Conservation (phyloP, 1,284 basidiomycete genomes). For the Pseudozyma sp. region DNA sequence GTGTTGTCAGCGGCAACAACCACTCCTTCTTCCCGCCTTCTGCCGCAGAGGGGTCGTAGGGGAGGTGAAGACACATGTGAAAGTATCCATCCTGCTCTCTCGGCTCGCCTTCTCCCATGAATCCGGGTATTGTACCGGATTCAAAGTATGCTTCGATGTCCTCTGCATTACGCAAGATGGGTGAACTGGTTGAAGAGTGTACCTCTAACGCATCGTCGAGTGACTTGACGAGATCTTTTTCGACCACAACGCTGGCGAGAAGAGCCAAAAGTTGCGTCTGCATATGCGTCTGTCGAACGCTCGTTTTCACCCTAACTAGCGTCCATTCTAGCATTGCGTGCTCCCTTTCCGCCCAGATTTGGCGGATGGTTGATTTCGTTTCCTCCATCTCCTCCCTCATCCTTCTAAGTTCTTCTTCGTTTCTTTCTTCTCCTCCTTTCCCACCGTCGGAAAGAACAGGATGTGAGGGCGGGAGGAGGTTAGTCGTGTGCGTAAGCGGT, state of each 20-base stretch:
- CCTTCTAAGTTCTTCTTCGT: conserved; percentile 12
- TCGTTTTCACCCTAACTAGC: conserved; percentile 41
- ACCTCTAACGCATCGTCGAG: conserved; percentile 13
- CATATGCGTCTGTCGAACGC: conserved; percentile 56
- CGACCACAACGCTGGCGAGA: neutral
- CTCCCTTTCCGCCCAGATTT: conserved; percentile 30
- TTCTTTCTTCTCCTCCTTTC: conserved; percentile 4
- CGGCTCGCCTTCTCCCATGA: neutral
- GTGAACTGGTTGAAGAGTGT: neutral
- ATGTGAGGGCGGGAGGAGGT: conserved; percentile 18
- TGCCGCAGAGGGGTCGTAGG: too few species aligned
- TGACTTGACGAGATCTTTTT: neutral
- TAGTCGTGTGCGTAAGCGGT: conserved; percentile 52
- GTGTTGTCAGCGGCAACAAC: conserved; percentile 20
- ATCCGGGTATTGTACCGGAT: neutral
- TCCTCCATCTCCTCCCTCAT: conserved; percentile 39
- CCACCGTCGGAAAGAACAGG: neutral
- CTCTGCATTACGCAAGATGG: neutral
- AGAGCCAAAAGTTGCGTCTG: conserved; percentile 62
- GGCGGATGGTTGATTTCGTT: conserved; percentile 26
- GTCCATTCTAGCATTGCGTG: conserved; percentile 39
- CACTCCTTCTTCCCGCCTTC: conserved; percentile 16
- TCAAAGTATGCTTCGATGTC: conserved; percentile 25
- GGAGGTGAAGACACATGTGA: conserved; percentile 11
- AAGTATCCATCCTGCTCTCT: conserved; percentile 37